These are phyloP conservation scores for Penicillium sp. DNA, from an alignment of 2,329 filamentous ascomycete genomes.

Conservation along the genomic window DNA sequence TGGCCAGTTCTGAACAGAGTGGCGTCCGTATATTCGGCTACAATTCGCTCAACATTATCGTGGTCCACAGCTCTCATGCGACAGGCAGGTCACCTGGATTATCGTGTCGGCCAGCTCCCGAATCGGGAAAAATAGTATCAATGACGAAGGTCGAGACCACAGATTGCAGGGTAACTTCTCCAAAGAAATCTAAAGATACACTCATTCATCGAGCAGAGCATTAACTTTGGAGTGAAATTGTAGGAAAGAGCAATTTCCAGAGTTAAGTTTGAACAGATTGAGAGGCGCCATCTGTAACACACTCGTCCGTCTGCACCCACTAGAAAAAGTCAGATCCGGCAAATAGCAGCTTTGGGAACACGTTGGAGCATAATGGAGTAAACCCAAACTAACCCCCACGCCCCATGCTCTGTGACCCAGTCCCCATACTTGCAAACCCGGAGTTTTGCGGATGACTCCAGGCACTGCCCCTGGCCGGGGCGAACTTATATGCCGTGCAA, in stretches of 20 bases:
- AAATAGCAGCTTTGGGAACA: constrained; percentile 1
- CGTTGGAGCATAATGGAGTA: constrained; percentile 10
- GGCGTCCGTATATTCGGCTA: constrained; percentile 5
- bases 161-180: neutral
- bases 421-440: constrained; percentile 22
- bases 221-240: too few species aligned
- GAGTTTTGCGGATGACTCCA: constrained; percentile 25
- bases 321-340: constrained; percentile 4
- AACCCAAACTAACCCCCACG: constrained; percentile 13
- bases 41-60: constrained; percentile 16
- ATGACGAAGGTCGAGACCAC: constrained; percentile 1
- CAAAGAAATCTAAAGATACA: neutral
- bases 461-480: constrained; percentile 1
- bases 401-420: constrained; percentile 18
- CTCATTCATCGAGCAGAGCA: too few species aligned
- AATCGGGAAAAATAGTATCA: constrained; percentile 4
- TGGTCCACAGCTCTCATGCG: constrained; percentile 18
- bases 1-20: constrained; percentile 5
- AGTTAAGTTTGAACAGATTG: neutral
- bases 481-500: constrained; percentile 9
- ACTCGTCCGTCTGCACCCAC: neutral
- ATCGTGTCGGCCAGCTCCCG: constrained; percentile 3
- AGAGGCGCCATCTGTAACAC: neutral
- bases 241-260: neutral
- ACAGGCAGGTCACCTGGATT: neutral